These are phyloP conservation scores for Fusarium sp. DNA, from an alignment of 2,329 filamentous ascomycete species.

Conservation along the genomic window DNA sequence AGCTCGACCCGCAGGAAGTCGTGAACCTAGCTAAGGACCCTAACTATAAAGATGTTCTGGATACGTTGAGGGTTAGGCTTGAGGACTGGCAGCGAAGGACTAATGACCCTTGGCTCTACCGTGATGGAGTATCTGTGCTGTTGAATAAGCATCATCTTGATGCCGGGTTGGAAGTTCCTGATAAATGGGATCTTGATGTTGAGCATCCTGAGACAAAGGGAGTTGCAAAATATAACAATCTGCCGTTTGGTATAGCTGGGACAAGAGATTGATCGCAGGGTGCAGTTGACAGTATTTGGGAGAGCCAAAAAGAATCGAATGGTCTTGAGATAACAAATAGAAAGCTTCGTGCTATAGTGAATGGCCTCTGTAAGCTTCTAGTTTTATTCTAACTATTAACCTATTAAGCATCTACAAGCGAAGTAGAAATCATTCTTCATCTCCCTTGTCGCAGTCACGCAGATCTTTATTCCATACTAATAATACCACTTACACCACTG, in stretches of 20 bases:
- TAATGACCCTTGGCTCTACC: background rate
- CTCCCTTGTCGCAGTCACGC: too few relatives aligned
- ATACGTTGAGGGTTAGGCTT: background rate
- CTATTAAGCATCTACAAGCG: too few relatives aligned
- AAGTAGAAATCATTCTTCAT: too few relatives aligned
- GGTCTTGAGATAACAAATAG: too few relatives aligned
- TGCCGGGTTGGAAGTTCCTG: background rate
- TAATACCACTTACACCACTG: too few relatives aligned
- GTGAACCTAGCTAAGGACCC: slow-evolving; percentile 48
- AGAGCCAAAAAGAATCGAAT: too few relatives aligned
- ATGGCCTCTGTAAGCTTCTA: too few relatives aligned
- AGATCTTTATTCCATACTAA: too few relatives aligned
- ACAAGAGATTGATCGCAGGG: background rate
- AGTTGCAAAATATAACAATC: background rate
- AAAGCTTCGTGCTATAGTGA: too few relatives aligned
- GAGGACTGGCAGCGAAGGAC: background rate
- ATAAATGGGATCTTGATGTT: background rate
- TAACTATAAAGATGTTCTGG: background rate
- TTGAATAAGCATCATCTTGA: background rate
- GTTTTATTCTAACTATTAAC: too few relatives aligned
- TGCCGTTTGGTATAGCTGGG: background rate
- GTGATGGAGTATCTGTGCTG: accelerated
- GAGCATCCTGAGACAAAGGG: background rate
- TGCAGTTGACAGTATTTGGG: too few relatives aligned
- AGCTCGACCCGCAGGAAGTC: slow-evolving; percentile 57